phyloP scores from a whole-genome alignment of 2,329 filamentous ascomycete genomes.

The Macrophomina phaseolina region DNA sequence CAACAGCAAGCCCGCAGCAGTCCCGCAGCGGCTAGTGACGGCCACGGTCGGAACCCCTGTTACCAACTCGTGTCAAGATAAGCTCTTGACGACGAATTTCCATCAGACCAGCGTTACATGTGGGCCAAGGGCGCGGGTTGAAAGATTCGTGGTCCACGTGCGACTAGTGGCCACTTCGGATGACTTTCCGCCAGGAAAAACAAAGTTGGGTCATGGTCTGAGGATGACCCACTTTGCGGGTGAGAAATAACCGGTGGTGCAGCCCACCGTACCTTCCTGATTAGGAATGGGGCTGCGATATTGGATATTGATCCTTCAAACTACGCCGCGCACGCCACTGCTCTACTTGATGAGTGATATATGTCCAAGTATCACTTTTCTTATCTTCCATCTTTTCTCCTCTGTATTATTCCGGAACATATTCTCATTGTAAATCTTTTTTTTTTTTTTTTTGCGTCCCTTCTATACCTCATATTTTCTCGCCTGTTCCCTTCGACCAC shows the following conservation, averaged over 20 bases:
- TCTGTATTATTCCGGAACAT: neutral
- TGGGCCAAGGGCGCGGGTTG: constrained; percentile 11
- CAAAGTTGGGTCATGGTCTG: constrained; percentile 16
- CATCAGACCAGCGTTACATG: constrained; percentile 13
- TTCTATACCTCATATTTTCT: neutral
- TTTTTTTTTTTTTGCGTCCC: neutral
- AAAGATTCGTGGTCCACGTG: neutral
- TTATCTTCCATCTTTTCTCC: neutral
- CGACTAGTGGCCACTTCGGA: neutral
- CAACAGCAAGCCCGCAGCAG: constrained; percentile 5
- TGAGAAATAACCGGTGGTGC: constrained; percentile 4
- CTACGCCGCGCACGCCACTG: constrained; percentile 17
- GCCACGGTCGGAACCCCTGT: constrained; percentile 5
- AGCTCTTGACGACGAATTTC: constrained; percentile 4
- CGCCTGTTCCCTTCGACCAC: neutral
- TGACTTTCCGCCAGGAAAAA: constrained; percentile 11
- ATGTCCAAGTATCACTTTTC: neutral
- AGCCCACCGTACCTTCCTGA: constrained; percentile 15
- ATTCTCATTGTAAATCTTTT: neutral
- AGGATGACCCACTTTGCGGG: constrained; percentile 12
- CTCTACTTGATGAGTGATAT: constrained; percentile 1
- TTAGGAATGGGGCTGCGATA: constrained; percentile 21
- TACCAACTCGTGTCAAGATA: constrained; percentile 11
- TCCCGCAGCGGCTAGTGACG: constrained; percentile 11
- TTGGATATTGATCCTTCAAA: constrained; percentile 22